These are phyloP conservation scores for Funneliformis caledonium DNA, from an alignment of 371 early-diverging fungal species.

Conservation along the genomic window DNA sequence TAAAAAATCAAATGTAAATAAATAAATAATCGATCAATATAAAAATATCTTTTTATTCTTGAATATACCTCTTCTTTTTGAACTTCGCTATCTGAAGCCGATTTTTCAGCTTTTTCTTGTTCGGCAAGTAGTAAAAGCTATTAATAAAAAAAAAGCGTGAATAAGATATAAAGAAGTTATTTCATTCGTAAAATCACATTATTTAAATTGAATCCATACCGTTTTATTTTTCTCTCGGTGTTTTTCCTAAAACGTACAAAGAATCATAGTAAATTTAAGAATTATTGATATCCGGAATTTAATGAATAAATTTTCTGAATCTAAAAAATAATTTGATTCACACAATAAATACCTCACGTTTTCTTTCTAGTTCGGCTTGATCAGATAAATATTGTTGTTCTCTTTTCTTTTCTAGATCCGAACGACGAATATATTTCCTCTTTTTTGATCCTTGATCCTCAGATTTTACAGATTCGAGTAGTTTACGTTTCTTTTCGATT, in stretches of 20 bases:
- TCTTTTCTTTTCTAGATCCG: slow-evolving; percentile 74
- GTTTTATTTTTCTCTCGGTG: background rate
- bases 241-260: slow-evolving; percentile 24
- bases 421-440: slow-evolving; percentile 76
- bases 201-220: slow-evolving; percentile 15
- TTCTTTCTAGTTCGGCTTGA: slow-evolving; percentile 54
- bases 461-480: slow-evolving; percentile 47
- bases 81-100: slow-evolving; percentile 19
- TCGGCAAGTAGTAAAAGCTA: slow-evolving; percentile 16
- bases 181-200: background rate
- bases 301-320: background rate
- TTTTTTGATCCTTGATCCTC: slow-evolving; percentile 48
- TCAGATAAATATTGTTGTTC: slow-evolving; percentile 71
- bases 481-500: slow-evolving; percentile 70
- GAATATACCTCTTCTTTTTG: slow-evolving; percentile 17
- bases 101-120: slow-evolving; percentile 35
- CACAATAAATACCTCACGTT: slow-evolving; percentile 56
- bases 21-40: background rate
- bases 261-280: background rate
- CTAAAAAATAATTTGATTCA: slow-evolving; percentile 28
- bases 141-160: background rate
- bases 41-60: background rate
- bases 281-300: background rate
- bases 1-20: background rate
- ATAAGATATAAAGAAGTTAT: background rate